Percentiles rank a stretch among this genome's conserved stretches.
Evolutionary conservation across 352 stramenopile genomes (phyloP).

Genomic region (Pythium guiyangense): DNA sequence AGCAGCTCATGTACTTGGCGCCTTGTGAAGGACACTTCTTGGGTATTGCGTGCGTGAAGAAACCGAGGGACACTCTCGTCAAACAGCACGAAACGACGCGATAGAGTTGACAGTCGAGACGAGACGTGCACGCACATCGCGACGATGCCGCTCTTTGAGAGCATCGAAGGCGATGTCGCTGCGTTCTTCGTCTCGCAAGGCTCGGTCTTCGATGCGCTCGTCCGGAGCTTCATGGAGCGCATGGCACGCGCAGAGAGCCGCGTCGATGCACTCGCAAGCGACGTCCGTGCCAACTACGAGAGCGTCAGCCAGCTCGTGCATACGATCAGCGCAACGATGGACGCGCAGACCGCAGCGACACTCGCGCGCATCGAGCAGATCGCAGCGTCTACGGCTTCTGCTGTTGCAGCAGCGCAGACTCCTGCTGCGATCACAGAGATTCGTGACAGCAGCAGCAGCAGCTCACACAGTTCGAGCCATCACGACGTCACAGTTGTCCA

Average conservation of each 20-base stretch:
- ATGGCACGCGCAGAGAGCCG: constrained; percentile 36
- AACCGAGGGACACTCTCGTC: no score
- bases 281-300: constrained; percentile 26
- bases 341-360: constrained; percentile 14
- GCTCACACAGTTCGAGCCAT: not conserved
- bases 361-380: constrained; percentile 6
- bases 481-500: not conserved
- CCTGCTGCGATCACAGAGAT: not conserved
- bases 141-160: constrained; percentile 62
- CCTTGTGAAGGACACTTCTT: no score
- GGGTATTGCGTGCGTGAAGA: no score
- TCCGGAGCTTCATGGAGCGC: constrained; percentile 53
- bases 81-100: constrained; percentile 2
- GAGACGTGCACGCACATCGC: not conserved
- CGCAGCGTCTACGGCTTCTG: not conserved
- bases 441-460: not conserved
- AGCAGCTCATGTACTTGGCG: no score
- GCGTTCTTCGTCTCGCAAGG: constrained; percentile 71
- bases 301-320: constrained; percentile 28
- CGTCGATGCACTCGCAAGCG: constrained; percentile 28
- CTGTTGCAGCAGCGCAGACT: not conserved
- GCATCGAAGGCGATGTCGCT: constrained; percentile 52
- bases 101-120: not conserved
- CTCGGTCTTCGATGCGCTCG: constrained; percentile 55
- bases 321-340: constrained; percentile 6